Evolutionary conservation across 805 yeast genomes (phyloP).

Genomic region (Lipomyces lipofer): DNA sequence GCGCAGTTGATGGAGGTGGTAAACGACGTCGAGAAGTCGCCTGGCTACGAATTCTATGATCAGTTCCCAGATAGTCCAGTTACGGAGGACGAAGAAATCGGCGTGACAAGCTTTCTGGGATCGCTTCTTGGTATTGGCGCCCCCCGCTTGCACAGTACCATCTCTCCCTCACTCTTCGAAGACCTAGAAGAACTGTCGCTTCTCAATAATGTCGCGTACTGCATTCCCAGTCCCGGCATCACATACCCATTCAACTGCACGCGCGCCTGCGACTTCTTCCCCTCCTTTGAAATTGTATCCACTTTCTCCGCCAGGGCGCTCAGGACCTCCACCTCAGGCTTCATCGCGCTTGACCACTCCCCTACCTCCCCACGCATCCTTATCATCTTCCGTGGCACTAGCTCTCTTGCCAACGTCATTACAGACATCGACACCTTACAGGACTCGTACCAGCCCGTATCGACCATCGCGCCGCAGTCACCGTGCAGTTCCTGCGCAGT

Average conservation of each 20-base stretch:
- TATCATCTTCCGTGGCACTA: slow-evolving; percentile 64
- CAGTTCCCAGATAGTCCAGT: slow-evolving; percentile 11
- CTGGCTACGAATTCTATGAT: slow-evolving; percentile 7
- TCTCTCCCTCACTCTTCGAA: slow-evolving; percentile 19
- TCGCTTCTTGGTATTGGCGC: slow-evolving; percentile 21
- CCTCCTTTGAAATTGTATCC: slow-evolving; percentile 22
- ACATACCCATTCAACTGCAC: slow-evolving; percentile 33
- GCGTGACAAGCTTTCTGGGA: slow-evolving; percentile 21
- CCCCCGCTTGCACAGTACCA: slow-evolving; percentile 11
- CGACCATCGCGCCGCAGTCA: neutral
- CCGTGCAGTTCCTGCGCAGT: slow-evolving; percentile 55
- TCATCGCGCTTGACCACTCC: slow-evolving; percentile 46
- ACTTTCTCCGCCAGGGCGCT: slow-evolving; percentile 25
- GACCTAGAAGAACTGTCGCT: slow-evolving; percentile 25
- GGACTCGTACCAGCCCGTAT: slow-evolving; percentile 18
- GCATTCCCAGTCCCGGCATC: slow-evolving; percentile 33
- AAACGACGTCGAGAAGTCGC: neutral
- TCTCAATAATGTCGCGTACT: slow-evolving; percentile 30
- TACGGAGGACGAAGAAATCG: slow-evolving; percentile 5
- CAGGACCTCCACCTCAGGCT: slow-evolving; percentile 31
- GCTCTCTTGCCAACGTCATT: slow-evolving; percentile 60
- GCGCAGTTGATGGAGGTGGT: neutral
- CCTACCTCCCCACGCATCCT: slow-evolving; percentile 22
- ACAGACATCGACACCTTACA: slow-evolving; percentile 51
- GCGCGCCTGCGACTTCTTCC: slow-evolving; percentile 29